A percentile compares a stretch with the other conserved stretches of the same genome.
phyloP scores from a whole-genome alignment of 83 land plant genomes.

The Picea engelmannii region DNA sequence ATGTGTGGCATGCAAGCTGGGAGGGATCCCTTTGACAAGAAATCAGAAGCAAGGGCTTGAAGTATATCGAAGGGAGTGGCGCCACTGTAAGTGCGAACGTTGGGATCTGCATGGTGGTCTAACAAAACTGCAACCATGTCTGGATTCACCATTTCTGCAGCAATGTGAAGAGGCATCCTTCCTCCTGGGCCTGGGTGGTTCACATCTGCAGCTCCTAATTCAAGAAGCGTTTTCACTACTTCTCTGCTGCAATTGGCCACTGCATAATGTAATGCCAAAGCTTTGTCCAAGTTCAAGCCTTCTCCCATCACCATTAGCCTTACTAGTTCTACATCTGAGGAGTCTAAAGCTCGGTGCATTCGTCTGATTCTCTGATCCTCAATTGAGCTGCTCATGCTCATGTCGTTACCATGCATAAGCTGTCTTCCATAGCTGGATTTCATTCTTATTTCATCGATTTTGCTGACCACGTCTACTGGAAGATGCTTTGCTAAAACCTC shows the following conservation, averaged over 20 bases:
- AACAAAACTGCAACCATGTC: conserved; percentile 96
- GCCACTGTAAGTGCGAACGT: conserved; percentile 65
- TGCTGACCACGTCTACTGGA: conserved; percentile 74
- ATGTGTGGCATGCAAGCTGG: conserved; percentile 27
- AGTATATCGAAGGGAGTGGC: conserved; percentile 79
- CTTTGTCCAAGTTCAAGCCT: conserved; percentile 87
- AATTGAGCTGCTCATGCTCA: conserved; percentile 35
- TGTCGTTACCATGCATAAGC: neutral
- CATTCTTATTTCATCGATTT: conserved; percentile 75
- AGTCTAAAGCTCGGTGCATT: conserved; percentile 88
- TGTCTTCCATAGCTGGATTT: conserved; percentile 26
- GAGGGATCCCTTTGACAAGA: conserved; percentile 36
- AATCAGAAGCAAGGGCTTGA: conserved; percentile 65
- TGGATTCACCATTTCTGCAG: conserved; percentile 82
- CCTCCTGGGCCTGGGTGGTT: conserved; percentile 79
- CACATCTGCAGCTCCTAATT: conserved; percentile 93
- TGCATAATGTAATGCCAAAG: conserved; percentile 86
- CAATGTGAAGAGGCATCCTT: conserved; percentile 83
- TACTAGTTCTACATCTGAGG: conserved; percentile 95
- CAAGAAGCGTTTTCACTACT: conserved; percentile 89
- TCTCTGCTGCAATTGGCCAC: conserved; percentile 85
- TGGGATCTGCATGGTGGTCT: conserved; percentile 95
- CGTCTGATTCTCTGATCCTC: conserved; percentile 80
- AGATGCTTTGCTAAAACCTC: conserved; percentile 88
- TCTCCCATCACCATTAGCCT: conserved; percentile 99